Evolutionary conservation across 179 eudicot species (phyloP).

Genomic region (Corrigiola litoralis): DNA sequence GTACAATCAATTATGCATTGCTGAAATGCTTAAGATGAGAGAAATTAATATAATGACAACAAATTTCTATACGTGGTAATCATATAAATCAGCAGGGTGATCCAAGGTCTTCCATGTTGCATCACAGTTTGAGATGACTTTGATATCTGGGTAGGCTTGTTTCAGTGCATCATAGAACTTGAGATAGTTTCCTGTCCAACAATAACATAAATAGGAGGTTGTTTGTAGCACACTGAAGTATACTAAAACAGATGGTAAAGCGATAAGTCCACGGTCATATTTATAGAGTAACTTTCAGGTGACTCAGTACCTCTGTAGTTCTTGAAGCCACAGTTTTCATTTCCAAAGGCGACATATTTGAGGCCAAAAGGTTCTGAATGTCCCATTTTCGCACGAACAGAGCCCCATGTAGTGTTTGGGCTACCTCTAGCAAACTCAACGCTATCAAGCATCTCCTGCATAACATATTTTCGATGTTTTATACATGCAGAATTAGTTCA

Average conservation of each 20-base stretch:
- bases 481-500: too few relatives aligned
- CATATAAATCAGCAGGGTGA: constrained; percentile 59
- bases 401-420: constrained; percentile 70
- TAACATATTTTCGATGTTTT: too few relatives aligned
- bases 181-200: constrained; percentile 46
- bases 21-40: too few relatives aligned
- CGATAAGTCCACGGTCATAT: too few relatives aligned
- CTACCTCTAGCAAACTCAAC: constrained; percentile 88
- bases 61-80: constrained; percentile 66
- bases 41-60: too few relatives aligned
- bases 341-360: constrained; percentile 76
- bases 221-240: too few relatives aligned
- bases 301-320: constrained; percentile 65
- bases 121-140: constrained; percentile 62
- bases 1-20: too few relatives aligned
- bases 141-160: constrained; percentile 49
- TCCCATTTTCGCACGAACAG: constrained; percentile 76
- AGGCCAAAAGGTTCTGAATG: constrained; percentile 75
- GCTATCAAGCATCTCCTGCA: constrained; percentile 77
- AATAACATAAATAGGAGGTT: not conserved
- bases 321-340: constrained; percentile 57
- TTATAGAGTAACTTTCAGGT: too few relatives aligned
- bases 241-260: too few relatives aligned
- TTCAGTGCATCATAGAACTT: constrained; percentile 51
- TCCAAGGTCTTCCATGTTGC: constrained; percentile 34